Base-by-base conservation (phyloP, 164 flowering plant genomes). In the Nymphaea colorata region DNA sequence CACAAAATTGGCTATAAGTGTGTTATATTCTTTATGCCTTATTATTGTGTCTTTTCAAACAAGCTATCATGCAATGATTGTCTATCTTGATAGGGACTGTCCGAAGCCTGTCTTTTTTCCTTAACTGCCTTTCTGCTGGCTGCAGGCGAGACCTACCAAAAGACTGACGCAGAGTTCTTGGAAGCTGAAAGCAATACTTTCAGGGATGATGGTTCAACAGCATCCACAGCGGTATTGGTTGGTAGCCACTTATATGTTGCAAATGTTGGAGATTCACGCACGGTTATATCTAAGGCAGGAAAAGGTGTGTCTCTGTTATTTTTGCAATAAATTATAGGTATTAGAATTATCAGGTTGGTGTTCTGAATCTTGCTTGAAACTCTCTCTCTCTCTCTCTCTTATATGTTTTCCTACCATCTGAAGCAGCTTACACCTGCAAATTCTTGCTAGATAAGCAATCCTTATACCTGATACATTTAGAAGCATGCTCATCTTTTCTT, bases 181-280 rank as follows among this genome's bases (percentile, higher is more conserved):
- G 91, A 88, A 44, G 78, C 90, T 75, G 96, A 91, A 76, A 90
- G 76, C 68, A 95, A 94, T 70, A 80, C 85, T 5, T 90, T 66
- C 68, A 76, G 99, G 3, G 99, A 94, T 77, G 99, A 94, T 90
- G 99, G 99, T 67, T 94, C 99, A 59, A 94, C 99, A 61, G 98
- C 99, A 67, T 90, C 99, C 18, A 87, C 99, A 8, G 98, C 99
- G 11, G 87, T 94, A 42, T 76, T 94, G 72, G 90, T 94, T 66
- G 98, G 88, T 43, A 82, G 82, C 69, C 98, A 82, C 78, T 82
- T 94, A 12, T 94, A 88, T 79, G 99, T 94, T 69, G 98, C 99
- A 67, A 94, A 94, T 83, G 99, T 94, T 65, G 99, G 99, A 61
- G 99, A 94, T 74, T 94, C 99, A 8, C 79, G 98, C 67, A 78